These are phyloP conservation scores for Candida ipomoeae DNA, from an alignment of 805 yeast genomes.

Conservation along the genomic window DNA sequence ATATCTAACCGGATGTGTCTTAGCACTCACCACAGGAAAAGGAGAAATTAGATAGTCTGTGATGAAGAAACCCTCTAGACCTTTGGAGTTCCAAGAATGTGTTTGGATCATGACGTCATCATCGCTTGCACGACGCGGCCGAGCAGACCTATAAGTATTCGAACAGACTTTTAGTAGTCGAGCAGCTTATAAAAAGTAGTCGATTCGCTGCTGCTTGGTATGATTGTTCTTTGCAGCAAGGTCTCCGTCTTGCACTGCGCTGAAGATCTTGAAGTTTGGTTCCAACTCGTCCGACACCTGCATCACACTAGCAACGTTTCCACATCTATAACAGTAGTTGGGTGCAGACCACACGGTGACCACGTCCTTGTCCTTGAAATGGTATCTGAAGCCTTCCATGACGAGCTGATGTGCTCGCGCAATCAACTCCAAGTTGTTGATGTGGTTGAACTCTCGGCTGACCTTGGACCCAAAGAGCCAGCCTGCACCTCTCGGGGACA, in stretches of 20 bases:
- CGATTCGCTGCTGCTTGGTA: slow-evolving; percentile 42
- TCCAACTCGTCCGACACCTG: slow-evolving; percentile 81
- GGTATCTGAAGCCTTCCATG: slow-evolving; percentile 97
- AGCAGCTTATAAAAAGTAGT: slow-evolving; percentile 34
- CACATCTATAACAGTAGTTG: slow-evolving; percentile 94
- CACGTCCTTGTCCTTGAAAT: slow-evolving; percentile 92
- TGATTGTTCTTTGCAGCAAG: slow-evolving; percentile 36
- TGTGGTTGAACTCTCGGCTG: slow-evolving; percentile 93
- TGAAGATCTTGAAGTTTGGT: slow-evolving; percentile 89
- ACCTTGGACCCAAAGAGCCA: slow-evolving; percentile 95
- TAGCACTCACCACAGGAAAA: neutral
- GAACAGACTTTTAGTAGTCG: neutral
- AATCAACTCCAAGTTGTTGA: slow-evolving; percentile 78
- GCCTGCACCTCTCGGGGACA: slow-evolving; percentile 97
- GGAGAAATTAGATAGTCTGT: neutral
- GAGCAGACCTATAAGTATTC: neutral
- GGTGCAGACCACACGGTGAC: slow-evolving; percentile 99
- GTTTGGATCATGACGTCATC: neutral
- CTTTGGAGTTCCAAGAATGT: neutral
- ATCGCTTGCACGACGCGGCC: neutral
- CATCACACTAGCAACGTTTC: slow-evolving; percentile 98
- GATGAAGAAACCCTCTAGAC: slow-evolving; percentile 1
- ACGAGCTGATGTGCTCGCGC: slow-evolving; percentile 98
- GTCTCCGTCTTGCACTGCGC: slow-evolving; percentile 89
- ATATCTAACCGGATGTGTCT: neutral